These are phyloP conservation scores for Gypsophila paniculata DNA, from an alignment of 179 eudicot species.

Conservation along the genomic window DNA sequence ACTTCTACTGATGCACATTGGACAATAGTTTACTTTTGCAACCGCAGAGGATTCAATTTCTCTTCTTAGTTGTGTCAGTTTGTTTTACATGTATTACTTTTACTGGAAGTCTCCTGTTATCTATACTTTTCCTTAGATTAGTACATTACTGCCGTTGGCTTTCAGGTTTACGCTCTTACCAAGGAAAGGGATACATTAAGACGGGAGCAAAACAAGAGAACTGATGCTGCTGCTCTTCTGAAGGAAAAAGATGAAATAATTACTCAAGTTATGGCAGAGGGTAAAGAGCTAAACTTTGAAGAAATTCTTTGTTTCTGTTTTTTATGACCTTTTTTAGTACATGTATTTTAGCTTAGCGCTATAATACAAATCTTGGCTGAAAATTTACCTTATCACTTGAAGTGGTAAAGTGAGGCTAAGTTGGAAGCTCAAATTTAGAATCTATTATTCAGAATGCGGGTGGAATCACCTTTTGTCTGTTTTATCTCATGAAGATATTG, in stretches of 20 bases:
- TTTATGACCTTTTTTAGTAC: background rate
- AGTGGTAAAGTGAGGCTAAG: conserved; percentile 8
- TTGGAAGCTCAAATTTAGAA: conserved; percentile 7
- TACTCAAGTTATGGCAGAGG: conserved; percentile 97
- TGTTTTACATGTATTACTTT: conserved; percentile 4
- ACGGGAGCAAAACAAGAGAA: conserved; percentile 84
- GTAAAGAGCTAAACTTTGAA: conserved; percentile 33
- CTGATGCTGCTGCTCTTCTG: conserved; percentile 90
- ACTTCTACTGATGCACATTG: conserved; percentile 6
- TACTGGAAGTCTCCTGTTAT: conserved; percentile 1
- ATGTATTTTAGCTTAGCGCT: conserved; percentile 14
- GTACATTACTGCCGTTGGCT: conserved; percentile 12
- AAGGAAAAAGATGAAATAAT: conserved; percentile 97
- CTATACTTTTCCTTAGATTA: background rate
- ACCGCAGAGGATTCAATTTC: background rate
- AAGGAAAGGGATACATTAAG: conserved; percentile 92
- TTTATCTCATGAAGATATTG: background rate
- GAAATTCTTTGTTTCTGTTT: background rate
- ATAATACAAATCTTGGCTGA: background rate
- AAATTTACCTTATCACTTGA: background rate
- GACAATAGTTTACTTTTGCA: conserved; percentile 6
- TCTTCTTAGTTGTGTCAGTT: background rate
- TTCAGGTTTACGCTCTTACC: conserved; percentile 83
- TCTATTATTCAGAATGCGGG: conserved; percentile 5
- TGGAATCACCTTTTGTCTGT: background rate